A percentile compares a stretch with the other conserved stretches of the same genome.
Evolutionary conservation across 2,329 filamentous ascomycete species (phyloP).

Genomic region (Aspergillus bombycis): DNA sequence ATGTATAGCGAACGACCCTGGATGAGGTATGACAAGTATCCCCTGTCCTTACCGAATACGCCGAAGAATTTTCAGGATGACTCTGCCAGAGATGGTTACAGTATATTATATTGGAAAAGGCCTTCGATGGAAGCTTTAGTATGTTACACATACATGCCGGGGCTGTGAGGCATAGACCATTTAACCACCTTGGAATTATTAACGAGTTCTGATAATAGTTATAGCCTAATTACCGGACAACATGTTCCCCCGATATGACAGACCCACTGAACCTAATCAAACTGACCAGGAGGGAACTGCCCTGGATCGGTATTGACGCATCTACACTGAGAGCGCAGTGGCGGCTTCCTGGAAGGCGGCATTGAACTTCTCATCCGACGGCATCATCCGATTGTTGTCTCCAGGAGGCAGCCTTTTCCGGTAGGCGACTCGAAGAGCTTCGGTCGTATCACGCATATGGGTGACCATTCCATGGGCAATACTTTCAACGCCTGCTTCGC

Average conservation of each 20-base stretch:
- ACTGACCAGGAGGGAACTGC: not conserved
- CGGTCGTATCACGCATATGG: not conserved
- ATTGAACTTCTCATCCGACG: not conserved
- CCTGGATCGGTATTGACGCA: not conserved
- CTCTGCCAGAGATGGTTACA: too few relatives aligned
- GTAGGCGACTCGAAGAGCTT: not conserved
- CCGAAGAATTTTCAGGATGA: not conserved
- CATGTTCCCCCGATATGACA: not conserved
- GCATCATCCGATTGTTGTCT: not conserved
- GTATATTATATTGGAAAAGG: too few relatives aligned
- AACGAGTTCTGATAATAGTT: not conserved
- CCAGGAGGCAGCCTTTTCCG: not conserved
- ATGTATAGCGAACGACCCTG: too few relatives aligned
- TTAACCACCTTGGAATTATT: not conserved
- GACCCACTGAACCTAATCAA: not conserved
- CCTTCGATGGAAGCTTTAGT: too few relatives aligned
- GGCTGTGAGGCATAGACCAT: too few relatives aligned
- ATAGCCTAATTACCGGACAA: not conserved
- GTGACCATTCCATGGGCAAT: not conserved
- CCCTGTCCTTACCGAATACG: not conserved
- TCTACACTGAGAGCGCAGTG: not conserved
- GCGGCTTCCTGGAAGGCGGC: not conserved
- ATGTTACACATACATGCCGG: too few relatives aligned
- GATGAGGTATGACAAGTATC: not conserved
- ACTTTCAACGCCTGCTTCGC: not conserved